Base-by-base conservation (phyloP, 257 asterid genomes). In the Lavandula angustifolia region DNA sequence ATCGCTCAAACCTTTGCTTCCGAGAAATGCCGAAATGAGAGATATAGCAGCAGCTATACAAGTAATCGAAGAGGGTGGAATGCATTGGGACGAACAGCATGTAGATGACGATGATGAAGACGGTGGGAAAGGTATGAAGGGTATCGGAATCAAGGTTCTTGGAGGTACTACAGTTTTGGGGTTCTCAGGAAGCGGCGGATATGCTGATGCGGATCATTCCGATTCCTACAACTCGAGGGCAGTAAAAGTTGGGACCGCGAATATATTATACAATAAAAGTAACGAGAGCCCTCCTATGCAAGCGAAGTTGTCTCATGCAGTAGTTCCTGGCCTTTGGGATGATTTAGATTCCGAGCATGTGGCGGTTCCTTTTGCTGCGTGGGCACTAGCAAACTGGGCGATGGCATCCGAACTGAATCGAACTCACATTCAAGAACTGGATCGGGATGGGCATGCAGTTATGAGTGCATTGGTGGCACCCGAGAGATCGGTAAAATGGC, bases 301-400 rank as follows among this genome's bases (percentile, higher is more conserved):
- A 64, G 79, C 77, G 52, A 82, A 78, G 50, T 65, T 79, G 66
- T 73, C 89, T 55, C 81, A 92, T 34, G 75, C 84, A 32, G 96
- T 90, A 57, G 85, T 94, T 64, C 96, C 99, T 69, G 99, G 99
- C 48, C 96, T 94, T 61, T 94, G 99, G 99, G 99, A 94, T 84
- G 99, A 94, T 84, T 83, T 94, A 80, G 86, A 94, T 71, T 94
- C 85, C 62, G 92, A 90, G 70, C 96, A 90, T 65, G 95, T 94
- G 27, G 97, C 97, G 3, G 95, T 94, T 60, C 99, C 97, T 7
- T 94, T 94, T 76, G 97, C 99, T 77, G 94, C 99, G 32, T 94
- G 99, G 99, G 99, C 99, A 41, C 84, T 94, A 67, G 97, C 96
- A 34, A 94, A 86, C 72, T 94, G 99, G 99, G 99, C 99, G 56